Conservation (phyloP, 192 early-diverging fungal genomes). For the Helicostylum pulchrum region DNA sequence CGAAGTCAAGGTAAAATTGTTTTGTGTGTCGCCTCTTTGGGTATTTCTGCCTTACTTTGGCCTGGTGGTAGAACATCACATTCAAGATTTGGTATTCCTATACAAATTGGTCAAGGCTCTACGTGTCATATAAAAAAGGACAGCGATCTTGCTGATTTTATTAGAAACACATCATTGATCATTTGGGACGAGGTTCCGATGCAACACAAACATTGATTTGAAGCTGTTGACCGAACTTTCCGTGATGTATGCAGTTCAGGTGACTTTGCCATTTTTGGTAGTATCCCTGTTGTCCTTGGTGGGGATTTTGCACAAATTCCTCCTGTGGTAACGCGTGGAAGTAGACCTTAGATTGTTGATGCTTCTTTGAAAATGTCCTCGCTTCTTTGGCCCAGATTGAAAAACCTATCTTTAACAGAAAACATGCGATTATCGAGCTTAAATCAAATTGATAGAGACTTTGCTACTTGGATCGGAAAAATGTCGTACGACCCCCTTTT, state of each 20-base stretch:
- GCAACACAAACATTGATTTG: slow-evolving; percentile 5
- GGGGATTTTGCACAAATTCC: slow-evolving; percentile 4
- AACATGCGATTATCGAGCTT: background rate
- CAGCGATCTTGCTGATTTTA: background rate
- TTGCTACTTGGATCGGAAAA: background rate
- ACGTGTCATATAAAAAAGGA: slow-evolving; percentile 3
- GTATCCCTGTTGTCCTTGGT: background rate
- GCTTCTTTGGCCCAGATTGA: background rate
- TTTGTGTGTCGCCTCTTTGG: background rate
- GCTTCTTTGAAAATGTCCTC: background rate
- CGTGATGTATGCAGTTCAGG: no score
- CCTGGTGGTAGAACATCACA: background rate
- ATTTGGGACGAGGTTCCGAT: slow-evolving; percentile 14
- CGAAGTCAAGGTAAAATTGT: background rate
- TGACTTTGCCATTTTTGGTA: slow-evolving; percentile 1
- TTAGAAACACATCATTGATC: background rate
- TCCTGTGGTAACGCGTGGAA: background rate
- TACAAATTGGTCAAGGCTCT: background rate
- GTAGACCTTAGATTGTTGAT: background rate
- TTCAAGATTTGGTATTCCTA: background rate
- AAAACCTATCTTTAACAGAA: background rate
- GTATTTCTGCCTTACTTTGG: background rate
- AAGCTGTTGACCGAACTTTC: background rate
- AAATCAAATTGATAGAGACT: background rate
- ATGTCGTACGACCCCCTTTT: background rate